These are phyloP conservation scores for Cutaneotrichosporon daszewskae DNA, from an alignment of 1,284 basidiomycete genomes.

Conservation along the genomic window DNA sequence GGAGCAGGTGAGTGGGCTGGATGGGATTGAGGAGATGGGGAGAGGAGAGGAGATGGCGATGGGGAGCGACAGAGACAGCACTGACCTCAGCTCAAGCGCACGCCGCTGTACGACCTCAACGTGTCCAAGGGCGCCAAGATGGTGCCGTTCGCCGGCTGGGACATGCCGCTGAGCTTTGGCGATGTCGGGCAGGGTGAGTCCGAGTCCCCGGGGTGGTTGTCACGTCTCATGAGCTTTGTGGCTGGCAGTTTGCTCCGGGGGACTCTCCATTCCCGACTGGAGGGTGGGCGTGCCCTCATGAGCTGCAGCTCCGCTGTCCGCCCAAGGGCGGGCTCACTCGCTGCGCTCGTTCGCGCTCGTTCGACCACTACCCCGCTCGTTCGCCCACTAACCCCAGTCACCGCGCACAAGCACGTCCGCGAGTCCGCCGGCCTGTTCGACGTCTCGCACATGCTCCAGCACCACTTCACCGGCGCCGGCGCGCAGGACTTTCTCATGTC, in stretches of 20 bases:
- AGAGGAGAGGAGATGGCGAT: background rate
- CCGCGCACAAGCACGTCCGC: conserved; percentile 87
- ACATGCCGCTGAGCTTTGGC: conserved; percentile 88
- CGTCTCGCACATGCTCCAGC: conserved; percentile 96
- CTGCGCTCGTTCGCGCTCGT: too few species aligned
- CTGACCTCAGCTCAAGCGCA: conserved; percentile 53
- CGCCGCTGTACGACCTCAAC: conserved; percentile 88
- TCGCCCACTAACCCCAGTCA: conserved; percentile 53
- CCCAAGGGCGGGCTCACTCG: too few species aligned
- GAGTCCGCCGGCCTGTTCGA: conserved; percentile 84
- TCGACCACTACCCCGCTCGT: too few species aligned
- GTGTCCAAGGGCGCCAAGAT: conserved; percentile 80
- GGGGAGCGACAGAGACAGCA: too few species aligned
- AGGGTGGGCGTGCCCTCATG: too few species aligned
- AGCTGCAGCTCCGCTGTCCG: too few species aligned
- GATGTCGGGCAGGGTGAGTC: conserved; percentile 69
- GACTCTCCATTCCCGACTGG: too few species aligned
- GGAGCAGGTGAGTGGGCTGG: conserved; percentile 2
- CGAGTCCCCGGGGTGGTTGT: background rate
- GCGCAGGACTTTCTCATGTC: conserved; percentile 74
- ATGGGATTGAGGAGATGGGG: background rate
- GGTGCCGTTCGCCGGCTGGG: conserved; percentile 93
- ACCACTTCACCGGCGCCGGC: conserved; percentile 69
- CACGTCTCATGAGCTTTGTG: background rate
- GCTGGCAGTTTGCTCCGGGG: too few species aligned